Conservation (phyloP, 2,329 filamentous ascomycete species). For the Aspergillus caelatus region DNA sequence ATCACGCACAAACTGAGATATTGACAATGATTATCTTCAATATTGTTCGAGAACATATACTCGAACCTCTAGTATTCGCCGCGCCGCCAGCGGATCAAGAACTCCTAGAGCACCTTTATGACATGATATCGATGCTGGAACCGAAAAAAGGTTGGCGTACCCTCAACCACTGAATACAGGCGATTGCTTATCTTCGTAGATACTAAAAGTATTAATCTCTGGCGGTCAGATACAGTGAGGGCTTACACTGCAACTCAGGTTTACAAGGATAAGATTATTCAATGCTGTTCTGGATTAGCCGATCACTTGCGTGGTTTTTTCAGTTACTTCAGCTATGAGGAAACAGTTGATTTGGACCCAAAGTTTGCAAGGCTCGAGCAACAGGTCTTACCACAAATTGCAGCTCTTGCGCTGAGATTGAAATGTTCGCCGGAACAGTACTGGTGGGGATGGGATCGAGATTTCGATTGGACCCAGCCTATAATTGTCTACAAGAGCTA, state of each 20-base stretch:
- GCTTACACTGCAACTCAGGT: not conserved
- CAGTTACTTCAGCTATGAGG: not conserved
- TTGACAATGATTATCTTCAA: not conserved
- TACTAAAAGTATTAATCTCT: not conserved
- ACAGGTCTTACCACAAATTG: not conserved
- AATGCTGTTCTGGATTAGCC: not conserved
- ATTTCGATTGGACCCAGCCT: not conserved
- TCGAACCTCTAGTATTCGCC: not conserved
- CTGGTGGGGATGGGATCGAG: not conserved
- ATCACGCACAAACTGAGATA: not conserved
- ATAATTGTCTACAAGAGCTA: not conserved
- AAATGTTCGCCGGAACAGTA: not conserved
- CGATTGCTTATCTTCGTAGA: not conserved
- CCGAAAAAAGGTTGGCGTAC: not conserved
- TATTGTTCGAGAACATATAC: not conserved
- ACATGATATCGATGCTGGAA: not conserved
- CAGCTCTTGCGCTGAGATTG: conserved; percentile 1
- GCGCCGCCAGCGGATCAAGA: not conserved
- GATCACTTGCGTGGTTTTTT: not conserved
- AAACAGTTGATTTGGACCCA: not conserved
- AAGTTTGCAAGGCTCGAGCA: conserved; percentile 1
- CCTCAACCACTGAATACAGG: not conserved
- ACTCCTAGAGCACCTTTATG: not conserved
- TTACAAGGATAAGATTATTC: not conserved
- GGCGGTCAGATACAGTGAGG: conserved; percentile 12